Conservation (phyloP, 768 basidiomycete species). For the Agaricus blazei region DNA sequence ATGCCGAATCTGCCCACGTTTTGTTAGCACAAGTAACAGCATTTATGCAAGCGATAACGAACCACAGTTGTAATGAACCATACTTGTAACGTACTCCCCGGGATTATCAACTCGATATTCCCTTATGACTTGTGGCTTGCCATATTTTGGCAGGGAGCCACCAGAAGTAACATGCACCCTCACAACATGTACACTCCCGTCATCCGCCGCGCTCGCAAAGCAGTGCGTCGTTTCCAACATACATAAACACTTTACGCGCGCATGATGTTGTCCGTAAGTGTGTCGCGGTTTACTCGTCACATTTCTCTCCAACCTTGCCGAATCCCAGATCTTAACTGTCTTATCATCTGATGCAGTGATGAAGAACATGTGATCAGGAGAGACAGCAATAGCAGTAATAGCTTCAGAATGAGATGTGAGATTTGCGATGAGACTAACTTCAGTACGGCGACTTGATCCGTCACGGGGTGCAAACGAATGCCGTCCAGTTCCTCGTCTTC, state of each 20-base stretch:
- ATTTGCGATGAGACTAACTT: slow-evolving; percentile 81
- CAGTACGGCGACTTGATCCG: slow-evolving; percentile 50
- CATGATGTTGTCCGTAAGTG: slow-evolving; percentile 58
- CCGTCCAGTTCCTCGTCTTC: slow-evolving; percentile 69
- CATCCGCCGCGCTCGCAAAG: slow-evolving; percentile 82
- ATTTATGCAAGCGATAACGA: not conserved
- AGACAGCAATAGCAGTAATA: slow-evolving; percentile 76
- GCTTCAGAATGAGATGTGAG: slow-evolving; percentile 78
- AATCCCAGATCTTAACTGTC: slow-evolving; percentile 91
- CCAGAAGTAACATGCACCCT: slow-evolving; percentile 70
- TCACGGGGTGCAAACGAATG: slow-evolving; percentile 68
- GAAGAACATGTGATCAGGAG: slow-evolving; percentile 94
- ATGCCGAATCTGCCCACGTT: slow-evolving; percentile 48
- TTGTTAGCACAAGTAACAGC: not conserved
- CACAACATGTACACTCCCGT: slow-evolving; percentile 80
- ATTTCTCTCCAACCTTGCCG: slow-evolving; percentile 89
- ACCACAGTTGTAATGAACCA: slow-evolving; percentile 56
- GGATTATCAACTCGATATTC: slow-evolving; percentile 70
- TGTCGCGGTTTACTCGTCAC: slow-evolving; percentile 81
- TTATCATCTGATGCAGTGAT: slow-evolving; percentile 92
- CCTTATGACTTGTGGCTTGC: slow-evolving; percentile 72
- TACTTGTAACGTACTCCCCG: slow-evolving; percentile 80
- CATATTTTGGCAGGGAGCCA: slow-evolving; percentile 76
- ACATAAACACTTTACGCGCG: slow-evolving; percentile 64
- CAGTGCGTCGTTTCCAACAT: slow-evolving; percentile 85